Evolutionary conservation across 2,329 filamentous ascomycete species (phyloP).

Genomic region (Ophiostoma montium): DNA sequence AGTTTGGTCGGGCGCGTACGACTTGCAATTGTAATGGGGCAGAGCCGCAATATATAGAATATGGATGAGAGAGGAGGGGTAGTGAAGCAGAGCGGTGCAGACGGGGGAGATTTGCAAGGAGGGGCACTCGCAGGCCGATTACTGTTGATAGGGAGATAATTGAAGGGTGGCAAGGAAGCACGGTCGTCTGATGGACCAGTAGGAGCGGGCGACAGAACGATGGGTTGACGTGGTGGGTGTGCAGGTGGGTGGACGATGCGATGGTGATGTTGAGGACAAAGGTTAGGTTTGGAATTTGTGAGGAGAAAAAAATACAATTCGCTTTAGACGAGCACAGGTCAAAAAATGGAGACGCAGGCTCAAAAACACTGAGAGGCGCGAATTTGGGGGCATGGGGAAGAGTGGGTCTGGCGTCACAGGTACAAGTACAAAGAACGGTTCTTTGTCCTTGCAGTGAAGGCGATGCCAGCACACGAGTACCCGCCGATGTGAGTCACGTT

Average conservation of each 20-base stretch:
- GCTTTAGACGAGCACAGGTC: background rate
- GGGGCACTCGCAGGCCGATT: background rate
- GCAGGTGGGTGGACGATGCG: background rate
- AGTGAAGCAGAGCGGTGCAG: background rate
- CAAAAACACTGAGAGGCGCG: background rate
- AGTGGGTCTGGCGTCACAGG: background rate
- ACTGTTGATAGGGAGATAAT: background rate
- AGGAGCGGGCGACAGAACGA: background rate
- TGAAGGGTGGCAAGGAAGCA: background rate
- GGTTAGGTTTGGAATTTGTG: background rate
- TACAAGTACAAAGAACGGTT: too few species aligned
- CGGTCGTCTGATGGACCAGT: background rate
- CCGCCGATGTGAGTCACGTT: too few species aligned
- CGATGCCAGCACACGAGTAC: background rate
- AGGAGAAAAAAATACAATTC: constrained; percentile 2
- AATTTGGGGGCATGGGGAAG: background rate
- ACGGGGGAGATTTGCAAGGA: background rate
- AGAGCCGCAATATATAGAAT: background rate
- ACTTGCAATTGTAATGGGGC: background rate
- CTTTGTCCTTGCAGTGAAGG: too few species aligned
- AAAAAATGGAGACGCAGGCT: background rate
- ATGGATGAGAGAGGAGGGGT: background rate
- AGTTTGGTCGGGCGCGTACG: background rate
- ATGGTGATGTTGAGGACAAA: background rate
- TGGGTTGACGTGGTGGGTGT: background rate